Percentiles rank a stretch among this genome's conserved stretches.
These are phyloP conservation scores for Caloboletus inedulis DNA, from an alignment of 1,284 basidiomycete genomes.

Conservation along the genomic window DNA sequence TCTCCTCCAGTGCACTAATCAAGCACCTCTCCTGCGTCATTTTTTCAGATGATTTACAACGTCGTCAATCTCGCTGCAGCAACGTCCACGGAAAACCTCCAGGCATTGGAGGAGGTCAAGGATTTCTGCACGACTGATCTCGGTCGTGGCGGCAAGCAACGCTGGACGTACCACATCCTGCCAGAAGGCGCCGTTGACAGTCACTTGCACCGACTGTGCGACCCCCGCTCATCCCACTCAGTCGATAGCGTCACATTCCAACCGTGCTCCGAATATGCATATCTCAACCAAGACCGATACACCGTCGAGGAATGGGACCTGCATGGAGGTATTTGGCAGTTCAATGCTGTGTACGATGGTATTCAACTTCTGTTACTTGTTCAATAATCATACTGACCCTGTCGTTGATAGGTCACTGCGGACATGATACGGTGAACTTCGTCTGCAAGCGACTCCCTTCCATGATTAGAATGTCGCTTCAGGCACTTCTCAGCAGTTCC, in stretches of 20 bases:
- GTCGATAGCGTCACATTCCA: conserved; percentile 56
- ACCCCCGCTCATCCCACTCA: conserved; percentile 37
- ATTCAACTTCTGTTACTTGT: not conserved
- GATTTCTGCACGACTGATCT: conserved; percentile 56
- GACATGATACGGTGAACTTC: conserved; percentile 57
- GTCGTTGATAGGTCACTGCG: conserved; percentile 50
- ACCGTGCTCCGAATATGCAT: conserved; percentile 51
- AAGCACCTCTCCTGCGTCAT: conserved; percentile 1
- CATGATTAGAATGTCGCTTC: conserved; percentile 44
- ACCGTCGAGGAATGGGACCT: conserved; percentile 53
- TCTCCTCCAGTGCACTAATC: conserved; percentile 10
- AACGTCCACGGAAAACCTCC: conserved; percentile 45
- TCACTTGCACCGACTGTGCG: conserved; percentile 43
- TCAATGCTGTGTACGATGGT: conserved; percentile 64
- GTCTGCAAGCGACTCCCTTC: conserved; percentile 44
- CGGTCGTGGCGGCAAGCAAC: conserved; percentile 48
- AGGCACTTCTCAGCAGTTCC: conserved; percentile 35
- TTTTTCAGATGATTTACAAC: conserved; percentile 33
- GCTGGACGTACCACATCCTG: conserved; percentile 56
- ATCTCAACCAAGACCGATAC: conserved; percentile 54
- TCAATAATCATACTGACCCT: conserved; percentile 10
- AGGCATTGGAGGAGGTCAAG: conserved; percentile 50
- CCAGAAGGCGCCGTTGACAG: conserved; percentile 44
- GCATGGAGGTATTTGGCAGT: conserved; percentile 53
- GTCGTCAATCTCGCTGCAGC: conserved; percentile 43